Conservation (phyloP, 306 rosid species). For the Dalbergia cochinchinensis region DNA sequence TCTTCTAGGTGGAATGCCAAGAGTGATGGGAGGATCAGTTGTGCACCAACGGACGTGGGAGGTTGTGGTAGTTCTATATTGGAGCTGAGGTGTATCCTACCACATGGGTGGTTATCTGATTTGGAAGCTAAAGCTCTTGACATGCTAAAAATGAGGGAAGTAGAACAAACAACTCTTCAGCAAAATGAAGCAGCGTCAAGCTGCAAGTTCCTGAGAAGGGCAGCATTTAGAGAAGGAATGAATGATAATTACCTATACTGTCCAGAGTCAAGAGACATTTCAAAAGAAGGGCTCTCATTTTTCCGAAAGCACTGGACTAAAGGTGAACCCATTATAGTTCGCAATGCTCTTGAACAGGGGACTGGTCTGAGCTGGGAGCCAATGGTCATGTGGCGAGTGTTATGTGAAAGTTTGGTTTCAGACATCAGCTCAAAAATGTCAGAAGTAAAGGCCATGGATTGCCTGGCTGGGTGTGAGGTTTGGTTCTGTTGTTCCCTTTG, state of each 20-base stretch:
- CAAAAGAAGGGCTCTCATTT: slow-evolving; percentile 47
- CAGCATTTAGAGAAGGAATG: slow-evolving; percentile 60
- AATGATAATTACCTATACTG: slow-evolving; percentile 61
- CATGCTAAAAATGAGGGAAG: slow-evolving; percentile 40
- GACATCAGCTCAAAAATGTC: slow-evolving; percentile 62
- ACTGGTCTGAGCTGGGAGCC: slow-evolving; percentile 95
- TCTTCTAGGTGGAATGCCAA: slow-evolving; percentile 59
- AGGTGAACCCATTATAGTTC: slow-evolving; percentile 80
- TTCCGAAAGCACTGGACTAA: slow-evolving; percentile 74
- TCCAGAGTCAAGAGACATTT: slow-evolving; percentile 57
- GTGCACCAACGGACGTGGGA: slow-evolving; percentile 72
- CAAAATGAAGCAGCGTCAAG: slow-evolving; percentile 43
- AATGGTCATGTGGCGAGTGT: slow-evolving; percentile 89
- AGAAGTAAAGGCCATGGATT: slow-evolving; percentile 86
- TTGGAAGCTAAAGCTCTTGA: slow-evolving; percentile 63
- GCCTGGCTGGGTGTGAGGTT: slow-evolving; percentile 93
- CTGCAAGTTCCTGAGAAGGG: slow-evolving; percentile 48
- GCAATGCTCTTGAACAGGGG: slow-evolving; percentile 72
- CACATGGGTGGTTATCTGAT: slow-evolving; percentile 63
- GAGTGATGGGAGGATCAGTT: slow-evolving; percentile 61
- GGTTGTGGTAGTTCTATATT: slow-evolving; percentile 68
- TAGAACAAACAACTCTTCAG: slow-evolving; percentile 39
- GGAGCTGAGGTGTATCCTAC: slow-evolving; percentile 75
- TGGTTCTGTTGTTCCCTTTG: slow-evolving; percentile 31
- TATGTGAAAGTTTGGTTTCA: slow-evolving; percentile 64